Evolutionary conservation across 192 early-diverging fungal species (phyloP).

Genomic region (Umbelopsis vinacea): DNA sequence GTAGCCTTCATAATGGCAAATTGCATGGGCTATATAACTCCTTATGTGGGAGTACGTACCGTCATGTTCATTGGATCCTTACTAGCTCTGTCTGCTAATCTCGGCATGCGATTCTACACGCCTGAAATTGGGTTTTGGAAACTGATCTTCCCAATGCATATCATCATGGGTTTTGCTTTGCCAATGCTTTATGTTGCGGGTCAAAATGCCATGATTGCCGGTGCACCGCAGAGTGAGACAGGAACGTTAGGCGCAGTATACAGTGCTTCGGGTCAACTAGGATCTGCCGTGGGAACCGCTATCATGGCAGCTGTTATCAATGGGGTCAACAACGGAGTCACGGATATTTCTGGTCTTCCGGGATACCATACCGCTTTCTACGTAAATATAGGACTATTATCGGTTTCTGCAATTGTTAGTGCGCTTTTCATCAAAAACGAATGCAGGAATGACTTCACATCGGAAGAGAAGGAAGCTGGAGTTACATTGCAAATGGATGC

Average conservation of each 20-base stretch:
- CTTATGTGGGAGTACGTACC: constrained; percentile 7
- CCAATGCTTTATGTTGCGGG: constrained; percentile 10
- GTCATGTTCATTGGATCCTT: neutral
- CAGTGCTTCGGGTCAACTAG: constrained; percentile 35
- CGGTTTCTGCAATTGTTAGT: neutral
- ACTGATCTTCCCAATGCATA: constrained; percentile 18
- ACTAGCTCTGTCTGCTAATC: neutral
- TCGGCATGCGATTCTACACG: neutral
- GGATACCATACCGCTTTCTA: constrained; percentile 42
- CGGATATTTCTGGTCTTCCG: constrained; percentile 24
- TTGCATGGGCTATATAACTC: constrained; percentile 38
- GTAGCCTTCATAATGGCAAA: constrained; percentile 35
- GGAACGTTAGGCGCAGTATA: constrained; percentile 35
- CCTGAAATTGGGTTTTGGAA: constrained; percentile 10
- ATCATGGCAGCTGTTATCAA: constrained; percentile 39
- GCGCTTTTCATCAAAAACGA: constrained; percentile 6
- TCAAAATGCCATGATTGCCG: constrained; percentile 21
- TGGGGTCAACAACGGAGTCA: constrained; percentile 23
- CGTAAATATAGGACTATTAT: neutral
- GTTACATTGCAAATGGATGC: neutral
- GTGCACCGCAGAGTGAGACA: neutral
- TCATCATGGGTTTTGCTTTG: neutral
- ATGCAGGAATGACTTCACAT: neutral
- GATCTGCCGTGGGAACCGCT: constrained; percentile 43
- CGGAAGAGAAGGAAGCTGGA: too few species aligned